A percentile compares a stretch with the other conserved stretches of the same genome.
phyloP scores from a whole-genome alignment of 2,329 filamentous ascomycete genomes.

The Aspergillus fischeri region DNA sequence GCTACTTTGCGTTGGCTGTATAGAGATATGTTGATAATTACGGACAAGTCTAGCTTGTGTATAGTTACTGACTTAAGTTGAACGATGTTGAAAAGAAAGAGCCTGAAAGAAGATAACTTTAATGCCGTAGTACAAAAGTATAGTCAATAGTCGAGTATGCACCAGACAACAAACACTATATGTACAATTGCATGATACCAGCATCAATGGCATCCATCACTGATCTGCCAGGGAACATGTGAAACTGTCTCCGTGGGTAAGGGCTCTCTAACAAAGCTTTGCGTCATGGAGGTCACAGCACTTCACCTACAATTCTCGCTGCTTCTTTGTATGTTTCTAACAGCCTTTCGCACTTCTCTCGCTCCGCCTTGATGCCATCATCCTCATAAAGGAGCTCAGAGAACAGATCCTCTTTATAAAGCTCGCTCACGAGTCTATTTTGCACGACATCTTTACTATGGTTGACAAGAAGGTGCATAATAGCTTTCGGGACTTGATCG shows the following conservation, averaged over 20 bases:
- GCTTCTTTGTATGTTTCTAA: conserved; percentile 95
- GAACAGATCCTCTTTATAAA: conserved; percentile 90
- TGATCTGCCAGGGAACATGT: neutral
- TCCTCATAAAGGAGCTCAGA: conserved; percentile 95
- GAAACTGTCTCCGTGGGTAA: neutral
- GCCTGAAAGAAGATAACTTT: neutral
- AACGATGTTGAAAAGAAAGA: neutral
- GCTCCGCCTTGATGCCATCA: conserved; percentile 92
- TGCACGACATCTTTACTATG: conserved; percentile 98
- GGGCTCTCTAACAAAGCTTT: neutral
- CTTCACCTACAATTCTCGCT: conserved; percentile 96
- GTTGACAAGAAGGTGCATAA: conserved; percentile 98
- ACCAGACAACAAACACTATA: neutral
- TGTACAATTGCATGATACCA: neutral
- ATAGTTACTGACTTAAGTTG: neutral
- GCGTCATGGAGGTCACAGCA: conserved; percentile 56
- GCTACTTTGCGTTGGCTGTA: neutral
- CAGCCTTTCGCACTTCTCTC: conserved; percentile 97
- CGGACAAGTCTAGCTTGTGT: neutral
- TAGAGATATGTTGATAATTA: neutral
- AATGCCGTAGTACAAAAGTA: neutral
- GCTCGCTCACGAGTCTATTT: conserved; percentile 89
- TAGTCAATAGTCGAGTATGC: neutral
- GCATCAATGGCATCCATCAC: neutral
- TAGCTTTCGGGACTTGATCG: conserved; percentile 95